These are phyloP conservation scores for Solanum ossicruentum DNA, from an alignment of 257 asterid species.

Conservation along the genomic window DNA sequence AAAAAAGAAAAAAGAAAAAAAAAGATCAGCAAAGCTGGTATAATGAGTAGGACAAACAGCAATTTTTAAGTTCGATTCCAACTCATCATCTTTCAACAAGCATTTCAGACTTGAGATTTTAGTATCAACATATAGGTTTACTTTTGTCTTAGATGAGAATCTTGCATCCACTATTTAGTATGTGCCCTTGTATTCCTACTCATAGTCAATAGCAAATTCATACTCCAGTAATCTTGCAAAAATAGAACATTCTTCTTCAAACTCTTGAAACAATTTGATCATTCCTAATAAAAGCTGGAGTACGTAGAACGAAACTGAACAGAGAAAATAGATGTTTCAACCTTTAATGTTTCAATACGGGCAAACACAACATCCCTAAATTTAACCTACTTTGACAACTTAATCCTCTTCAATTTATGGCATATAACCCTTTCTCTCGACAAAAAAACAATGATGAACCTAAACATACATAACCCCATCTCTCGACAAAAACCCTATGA, in stretches of 20 bases:
- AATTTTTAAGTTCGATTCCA: background rate
- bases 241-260: background rate
- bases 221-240: background rate
- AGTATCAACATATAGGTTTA: background rate
- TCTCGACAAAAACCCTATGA: background rate
- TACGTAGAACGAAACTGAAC: background rate
- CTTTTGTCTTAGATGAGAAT: background rate
- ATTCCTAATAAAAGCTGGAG: background rate
- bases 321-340: background rate
- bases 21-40: background rate
- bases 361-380: background rate
- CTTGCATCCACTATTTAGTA: background rate
- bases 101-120: background rate
- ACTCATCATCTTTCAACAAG: background rate
- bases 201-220: background rate
- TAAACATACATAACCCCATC: background rate
- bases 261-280: background rate
- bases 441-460: background rate
- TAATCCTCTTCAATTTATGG: background rate
- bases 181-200: background rate
- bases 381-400: background rate
- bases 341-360: background rate
- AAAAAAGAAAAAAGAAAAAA: background rate
- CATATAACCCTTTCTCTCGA: background rate
- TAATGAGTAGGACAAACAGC: background rate